Evolutionary conservation across 495 filamentous ascomycete genomes (phyloP).

Genomic region (Aspergillus homomorphus): DNA sequence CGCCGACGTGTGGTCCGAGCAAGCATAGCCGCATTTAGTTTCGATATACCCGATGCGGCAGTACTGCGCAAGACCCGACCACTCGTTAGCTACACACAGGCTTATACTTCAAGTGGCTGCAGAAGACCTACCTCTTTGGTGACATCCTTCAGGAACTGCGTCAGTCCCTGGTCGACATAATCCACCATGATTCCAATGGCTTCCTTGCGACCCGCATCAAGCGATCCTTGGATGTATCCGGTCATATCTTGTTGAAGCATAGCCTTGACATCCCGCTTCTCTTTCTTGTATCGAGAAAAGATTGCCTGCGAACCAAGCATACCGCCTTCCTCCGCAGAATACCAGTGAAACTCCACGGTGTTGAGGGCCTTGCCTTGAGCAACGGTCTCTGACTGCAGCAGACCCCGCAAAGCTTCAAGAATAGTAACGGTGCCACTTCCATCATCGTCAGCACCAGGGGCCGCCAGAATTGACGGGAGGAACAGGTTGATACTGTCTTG

Average conservation of each 20-base stretch:
- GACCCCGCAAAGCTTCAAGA: constrained; percentile 63
- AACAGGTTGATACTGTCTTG: constrained; percentile 90
- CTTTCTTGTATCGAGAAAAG: constrained; percentile 78
- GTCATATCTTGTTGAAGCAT: constrained; percentile 99
- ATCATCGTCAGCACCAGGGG: constrained; percentile 75
- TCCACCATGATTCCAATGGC: constrained; percentile 92
- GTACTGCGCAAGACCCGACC: constrained; percentile 50
- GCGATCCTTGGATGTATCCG: constrained; percentile 78
- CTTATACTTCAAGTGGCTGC: too few species aligned
- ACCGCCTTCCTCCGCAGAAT: constrained; percentile 88
- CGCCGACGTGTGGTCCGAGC: constrained; percentile 95
- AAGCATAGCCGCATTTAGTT: constrained; percentile 96
- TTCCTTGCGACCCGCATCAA: constrained; percentile 80
- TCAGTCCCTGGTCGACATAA: constrained; percentile 78
- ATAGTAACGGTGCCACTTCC: constrained; percentile 77
- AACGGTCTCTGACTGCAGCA: constrained; percentile 55
- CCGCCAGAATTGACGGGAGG: constrained; percentile 75
- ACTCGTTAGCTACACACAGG: too few species aligned
- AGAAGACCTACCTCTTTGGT: constrained; percentile 60
- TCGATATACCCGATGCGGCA: constrained; percentile 86
- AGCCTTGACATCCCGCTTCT: constrained; percentile 76
- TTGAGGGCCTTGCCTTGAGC: constrained; percentile 57
- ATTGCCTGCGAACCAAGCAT: constrained; percentile 83
- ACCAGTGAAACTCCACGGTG: constrained; percentile 96
- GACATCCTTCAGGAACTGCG: constrained; percentile 87